These are phyloP conservation scores for Ceratocystis papillata DNA, from an alignment of 2,329 filamentous ascomycete species.

Conservation along the genomic window DNA sequence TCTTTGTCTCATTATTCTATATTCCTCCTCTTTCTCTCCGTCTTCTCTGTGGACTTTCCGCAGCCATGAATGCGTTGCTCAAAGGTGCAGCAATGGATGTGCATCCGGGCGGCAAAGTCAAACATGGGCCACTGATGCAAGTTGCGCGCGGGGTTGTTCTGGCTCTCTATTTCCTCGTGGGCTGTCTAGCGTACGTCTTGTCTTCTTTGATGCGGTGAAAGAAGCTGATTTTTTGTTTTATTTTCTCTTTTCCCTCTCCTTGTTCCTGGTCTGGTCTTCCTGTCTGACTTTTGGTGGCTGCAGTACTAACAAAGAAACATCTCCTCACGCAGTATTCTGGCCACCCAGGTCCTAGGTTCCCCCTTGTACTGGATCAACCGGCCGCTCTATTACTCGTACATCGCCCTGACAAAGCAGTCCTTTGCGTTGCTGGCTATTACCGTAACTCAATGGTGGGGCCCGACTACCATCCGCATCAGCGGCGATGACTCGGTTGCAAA, in stretches of 20 bases:
- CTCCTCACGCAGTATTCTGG: slow-evolving; percentile 42
- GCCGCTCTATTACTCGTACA: slow-evolving; percentile 73
- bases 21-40: neutral
- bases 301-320: neutral
- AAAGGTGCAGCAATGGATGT: slow-evolving; percentile 23
- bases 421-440: slow-evolving; percentile 70
- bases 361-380: slow-evolving; percentile 67
- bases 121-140: slow-evolving; percentile 42
- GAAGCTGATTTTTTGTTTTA: neutral
- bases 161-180: slow-evolving; percentile 41
- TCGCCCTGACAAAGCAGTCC: slow-evolving; percentile 74
- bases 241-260: neutral
- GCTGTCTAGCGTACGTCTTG: slow-evolving; percentile 39
- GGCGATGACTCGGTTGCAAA: slow-evolving; percentile 69
- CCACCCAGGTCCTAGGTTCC: slow-evolving; percentile 64
- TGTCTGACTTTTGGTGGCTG: too few species aligned
- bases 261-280: too few species aligned
- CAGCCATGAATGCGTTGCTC: slow-evolving; percentile 18
- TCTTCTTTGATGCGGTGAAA: neutral
- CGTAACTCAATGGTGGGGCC: slow-evolving; percentile 80
- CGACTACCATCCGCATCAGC: slow-evolving; percentile 69
- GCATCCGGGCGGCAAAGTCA: slow-evolving; percentile 47
- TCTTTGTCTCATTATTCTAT: neutral
- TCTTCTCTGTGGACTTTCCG: neutral
- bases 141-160: slow-evolving; percentile 44